These are phyloP conservation scores for Blastomyces percursus DNA, from an alignment of 2,329 filamentous ascomycete genomes.

Conservation along the genomic window DNA sequence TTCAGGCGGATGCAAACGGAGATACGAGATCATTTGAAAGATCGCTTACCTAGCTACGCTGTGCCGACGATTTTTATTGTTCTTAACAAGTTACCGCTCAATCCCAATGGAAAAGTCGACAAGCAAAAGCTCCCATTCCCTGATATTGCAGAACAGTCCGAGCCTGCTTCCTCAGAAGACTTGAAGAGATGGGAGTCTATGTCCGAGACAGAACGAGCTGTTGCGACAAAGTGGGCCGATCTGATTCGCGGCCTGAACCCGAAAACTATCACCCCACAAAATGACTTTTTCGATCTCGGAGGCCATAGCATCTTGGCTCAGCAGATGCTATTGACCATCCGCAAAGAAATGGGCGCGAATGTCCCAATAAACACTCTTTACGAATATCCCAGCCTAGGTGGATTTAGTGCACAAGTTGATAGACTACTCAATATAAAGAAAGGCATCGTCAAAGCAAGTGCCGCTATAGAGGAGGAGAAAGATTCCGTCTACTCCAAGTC, in stretches of 20 bases:
- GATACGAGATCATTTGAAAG: slow-evolving; percentile 6
- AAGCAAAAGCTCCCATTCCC: slow-evolving; percentile 70
- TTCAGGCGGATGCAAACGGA: slow-evolving; percentile 46
- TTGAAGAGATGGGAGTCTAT: slow-evolving; percentile 16
- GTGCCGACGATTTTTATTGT: slow-evolving; percentile 65
- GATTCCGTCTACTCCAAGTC: slow-evolving; percentile 44
- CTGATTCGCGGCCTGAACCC: slow-evolving; percentile 57
- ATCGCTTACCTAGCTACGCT: slow-evolving; percentile 43
- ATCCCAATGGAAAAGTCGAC: slow-evolving; percentile 73
- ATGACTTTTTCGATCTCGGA: slow-evolving; percentile 65
- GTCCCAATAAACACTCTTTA: slow-evolving; percentile 17
- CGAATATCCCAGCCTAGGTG: slow-evolving; percentile 27
- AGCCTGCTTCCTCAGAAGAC: slow-evolving; percentile 34
- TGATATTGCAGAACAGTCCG: slow-evolving; percentile 53
- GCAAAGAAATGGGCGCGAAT: slow-evolving; percentile 20
- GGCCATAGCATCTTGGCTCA: slow-evolving; percentile 74
- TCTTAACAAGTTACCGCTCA: slow-evolving; percentile 62
- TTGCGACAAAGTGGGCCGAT: slow-evolving; percentile 65
- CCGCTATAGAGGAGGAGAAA: slow-evolving; percentile 39
- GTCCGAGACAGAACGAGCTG: slow-evolving; percentile 49
- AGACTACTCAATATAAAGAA: slow-evolving; percentile 37
- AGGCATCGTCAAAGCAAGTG: slow-evolving; percentile 27
- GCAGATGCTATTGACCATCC: slow-evolving; percentile 63
- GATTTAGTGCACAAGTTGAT: slow-evolving; percentile 45
- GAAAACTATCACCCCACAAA: slow-evolving; percentile 53